phyloP scores from a whole-genome alignment of 2,329 filamentous ascomycete species.

The Xylariaceae sp. region DNA sequence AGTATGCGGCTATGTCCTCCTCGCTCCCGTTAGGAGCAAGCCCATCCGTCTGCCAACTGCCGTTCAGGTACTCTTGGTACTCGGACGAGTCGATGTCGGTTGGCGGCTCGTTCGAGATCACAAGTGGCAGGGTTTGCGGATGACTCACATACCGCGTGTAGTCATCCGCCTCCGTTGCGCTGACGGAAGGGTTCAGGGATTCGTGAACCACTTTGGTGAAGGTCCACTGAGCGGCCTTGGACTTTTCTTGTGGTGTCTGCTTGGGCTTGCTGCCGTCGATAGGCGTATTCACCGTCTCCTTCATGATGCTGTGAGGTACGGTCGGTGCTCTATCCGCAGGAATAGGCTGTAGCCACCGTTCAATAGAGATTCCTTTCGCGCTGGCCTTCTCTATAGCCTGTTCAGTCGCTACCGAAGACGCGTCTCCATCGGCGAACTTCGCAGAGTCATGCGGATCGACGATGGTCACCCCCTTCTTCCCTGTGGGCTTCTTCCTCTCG shows the following conservation, averaged over 20 bases:
- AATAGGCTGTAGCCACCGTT: conserved; percentile 55
- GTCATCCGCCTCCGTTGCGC: conserved; percentile 69
- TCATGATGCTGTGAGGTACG: conserved; percentile 50
- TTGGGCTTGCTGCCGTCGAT: conserved; percentile 40
- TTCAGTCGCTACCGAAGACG: conserved; percentile 35
- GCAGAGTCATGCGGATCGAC: conserved; percentile 50
- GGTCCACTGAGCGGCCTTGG: conserved; percentile 79
- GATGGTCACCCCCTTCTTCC: conserved; percentile 65
- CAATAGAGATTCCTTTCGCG: conserved; percentile 48
- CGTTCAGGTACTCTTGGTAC: conserved; percentile 75
- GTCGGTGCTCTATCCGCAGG: conserved; percentile 32
- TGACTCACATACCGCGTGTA: conserved; percentile 87
- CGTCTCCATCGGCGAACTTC: conserved; percentile 35
- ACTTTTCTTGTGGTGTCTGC: conserved; percentile 63
- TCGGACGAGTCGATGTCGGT: conserved; percentile 55
- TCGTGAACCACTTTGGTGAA: conserved; percentile 80
- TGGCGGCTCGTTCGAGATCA: conserved; percentile 63
- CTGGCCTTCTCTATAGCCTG: conserved; percentile 30
- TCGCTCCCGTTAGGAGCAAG: conserved; percentile 41
- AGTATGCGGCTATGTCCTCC: conserved; percentile 67
- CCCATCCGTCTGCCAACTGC: conserved; percentile 56
- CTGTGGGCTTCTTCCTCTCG: conserved; percentile 51
- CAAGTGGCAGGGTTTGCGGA: conserved; percentile 80
- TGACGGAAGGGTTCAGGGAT: conserved; percentile 80
- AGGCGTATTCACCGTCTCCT: conserved; percentile 35